Base-by-base conservation (phyloP, 352 stramenopile species). In the Thraustotheca clavata region DNA sequence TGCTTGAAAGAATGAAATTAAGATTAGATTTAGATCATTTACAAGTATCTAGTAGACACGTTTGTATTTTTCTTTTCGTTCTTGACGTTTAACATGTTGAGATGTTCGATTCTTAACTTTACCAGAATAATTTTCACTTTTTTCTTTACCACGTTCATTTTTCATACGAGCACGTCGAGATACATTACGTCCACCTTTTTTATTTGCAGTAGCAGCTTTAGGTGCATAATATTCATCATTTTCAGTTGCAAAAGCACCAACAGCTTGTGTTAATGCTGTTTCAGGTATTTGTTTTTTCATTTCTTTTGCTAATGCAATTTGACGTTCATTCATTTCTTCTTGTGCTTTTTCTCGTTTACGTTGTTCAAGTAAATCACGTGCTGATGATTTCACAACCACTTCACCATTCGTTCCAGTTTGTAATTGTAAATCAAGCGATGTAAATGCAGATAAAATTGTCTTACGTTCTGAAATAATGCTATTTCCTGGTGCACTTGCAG, bases 11-110 rank as follows among this genome's bases (percentile, higher is more conserved):
- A n/a, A 47, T 47, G 27, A 24, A 47, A 18, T 43, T 20, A 47
- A 27, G 22, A 47, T n/a, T 47, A n/a, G 39, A 52, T 52, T 26
- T 52, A 52, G 43, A 52, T 24, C 31, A 31, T 14, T 6, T 50
- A 14, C 1, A n/a, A n/a, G n/a, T 18, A 1, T 54, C 36, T 65
- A 65, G 41, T 65, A 65, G 57, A 65, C 39, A 43, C 32, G 57
- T 46, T 65, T 65, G 57, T 65, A 65, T 22, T 65, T 65, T 54
- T 65, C 57, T 34, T 65, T 65, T 8, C 57, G 57, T 33, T 65
- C 57, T 14, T 20, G 22, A 27, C 57, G 57, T 34, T 65, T 65
- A 16, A 54, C 38, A 26, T 65, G 57, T 46, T 47, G 40, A 7
- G 57, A 46, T 2, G 57, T 57, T 11, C 47, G 46, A 12, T 18